phyloP scores from a whole-genome alignment of 352 stramenopile species.

The Phytophthora macrochlamydospora region DNA sequence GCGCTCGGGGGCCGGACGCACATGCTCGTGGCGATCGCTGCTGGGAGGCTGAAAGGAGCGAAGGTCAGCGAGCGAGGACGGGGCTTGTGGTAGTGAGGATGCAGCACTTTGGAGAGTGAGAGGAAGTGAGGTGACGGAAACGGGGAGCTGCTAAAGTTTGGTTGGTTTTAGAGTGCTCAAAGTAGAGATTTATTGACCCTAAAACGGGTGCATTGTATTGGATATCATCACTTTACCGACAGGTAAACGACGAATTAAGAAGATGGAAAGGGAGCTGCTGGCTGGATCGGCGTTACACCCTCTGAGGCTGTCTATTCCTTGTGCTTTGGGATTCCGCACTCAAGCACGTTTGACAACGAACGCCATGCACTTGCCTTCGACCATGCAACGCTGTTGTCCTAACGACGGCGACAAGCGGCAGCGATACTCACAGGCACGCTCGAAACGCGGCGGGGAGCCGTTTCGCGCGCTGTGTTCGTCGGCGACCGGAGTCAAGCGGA shows the following conservation, averaged over 20 bases:
- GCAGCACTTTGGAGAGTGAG: constrained; percentile 25
- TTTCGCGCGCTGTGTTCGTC: no score
- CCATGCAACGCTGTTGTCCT: constrained; percentile 8
- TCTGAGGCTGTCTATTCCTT: constrained; percentile 4
- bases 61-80: not conserved
- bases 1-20: constrained; percentile 46
- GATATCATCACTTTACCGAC: no score
- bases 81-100: not conserved
- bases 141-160: not conserved
- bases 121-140: constrained; percentile 8
- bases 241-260: not conserved
- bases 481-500: constrained; percentile 5
- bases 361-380: constrained; percentile 14
- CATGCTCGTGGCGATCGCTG: constrained; percentile 21
- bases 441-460: not conserved
- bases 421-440: not conserved
- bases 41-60: constrained; percentile 7
- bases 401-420: not conserved
- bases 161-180: not conserved
- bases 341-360: constrained; percentile 8
- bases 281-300: constrained; percentile 21
- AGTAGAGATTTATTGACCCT: not conserved
- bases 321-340: constrained; percentile 8
- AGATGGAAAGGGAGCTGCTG: not conserved
- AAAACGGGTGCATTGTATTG: no score